Evolutionary conservation across 805 yeast species (phyloP).

Genomic region (Teunomyces stri): DNA sequence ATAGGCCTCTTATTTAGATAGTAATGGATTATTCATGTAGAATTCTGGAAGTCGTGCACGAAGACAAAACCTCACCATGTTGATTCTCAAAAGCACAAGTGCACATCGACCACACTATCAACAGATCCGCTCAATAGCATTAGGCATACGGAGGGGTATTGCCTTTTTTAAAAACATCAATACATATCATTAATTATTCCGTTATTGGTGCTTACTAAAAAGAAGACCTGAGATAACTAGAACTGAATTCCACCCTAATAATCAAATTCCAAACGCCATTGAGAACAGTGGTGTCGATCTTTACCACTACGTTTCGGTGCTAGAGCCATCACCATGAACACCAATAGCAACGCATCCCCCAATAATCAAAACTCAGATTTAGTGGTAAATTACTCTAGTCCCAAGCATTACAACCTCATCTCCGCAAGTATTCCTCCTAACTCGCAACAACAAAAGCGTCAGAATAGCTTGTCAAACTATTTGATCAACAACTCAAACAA

Average conservation of each 20-base stretch:
- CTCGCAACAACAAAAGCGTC: conserved; percentile 35
- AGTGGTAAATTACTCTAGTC: conserved; percentile 2
- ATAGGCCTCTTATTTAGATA: not conserved
- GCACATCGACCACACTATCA: conserved; percentile 1
- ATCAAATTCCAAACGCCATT: not conserved
- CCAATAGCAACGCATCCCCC: not conserved
- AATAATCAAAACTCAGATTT: not conserved
- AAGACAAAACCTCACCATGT: not conserved
- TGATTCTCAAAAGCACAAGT: not conserved
- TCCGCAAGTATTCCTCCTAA: conserved; percentile 1
- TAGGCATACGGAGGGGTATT: conserved; percentile 4
- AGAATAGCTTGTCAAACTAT: conserved; percentile 36
- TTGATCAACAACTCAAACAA: conserved; percentile 33
- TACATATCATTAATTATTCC: not conserved
- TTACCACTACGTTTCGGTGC: conserved; percentile 1
- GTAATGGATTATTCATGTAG: not conserved
- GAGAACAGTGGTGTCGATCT: not conserved
- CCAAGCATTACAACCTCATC: not conserved
- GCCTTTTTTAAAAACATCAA: not conserved
- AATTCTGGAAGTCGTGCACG: not conserved
- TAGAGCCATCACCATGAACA: conserved; percentile 4
- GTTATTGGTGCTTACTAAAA: not conserved
- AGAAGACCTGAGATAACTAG: not conserved
- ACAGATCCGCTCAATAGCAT: conserved; percentile 1
- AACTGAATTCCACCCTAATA: not conserved